These are phyloP conservation scores for Cryptococcus sp. DNA, from an alignment of 1,284 basidiomycete species.

Conservation along the genomic window DNA sequence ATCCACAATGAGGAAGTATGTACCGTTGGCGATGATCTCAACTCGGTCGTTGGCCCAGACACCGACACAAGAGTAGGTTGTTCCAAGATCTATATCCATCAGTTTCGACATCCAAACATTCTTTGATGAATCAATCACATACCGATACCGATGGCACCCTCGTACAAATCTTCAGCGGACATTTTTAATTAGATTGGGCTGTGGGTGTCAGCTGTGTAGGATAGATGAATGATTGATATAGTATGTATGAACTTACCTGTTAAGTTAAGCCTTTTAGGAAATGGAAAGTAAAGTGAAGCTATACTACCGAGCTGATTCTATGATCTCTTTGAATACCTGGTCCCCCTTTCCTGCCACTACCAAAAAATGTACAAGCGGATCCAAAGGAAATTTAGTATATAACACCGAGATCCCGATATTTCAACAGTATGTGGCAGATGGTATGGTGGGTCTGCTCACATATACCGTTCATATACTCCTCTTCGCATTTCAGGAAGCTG, in stretches of 20 bases:
- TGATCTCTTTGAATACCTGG: too few species aligned
- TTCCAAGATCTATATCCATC: slow-evolving; percentile 45
- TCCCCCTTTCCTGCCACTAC: too few species aligned
- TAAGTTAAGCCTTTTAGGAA: not conserved
- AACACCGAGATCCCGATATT: too few species aligned
- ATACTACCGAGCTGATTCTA: too few species aligned
- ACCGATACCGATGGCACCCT: slow-evolving; percentile 93
- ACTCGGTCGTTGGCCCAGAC: slow-evolving; percentile 99
- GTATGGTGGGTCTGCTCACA: too few species aligned
- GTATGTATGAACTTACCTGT: not conserved
- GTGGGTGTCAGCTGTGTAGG: not conserved
- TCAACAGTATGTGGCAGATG: too few species aligned
- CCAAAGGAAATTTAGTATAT: too few species aligned
- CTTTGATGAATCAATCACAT: slow-evolving; percentile 19
- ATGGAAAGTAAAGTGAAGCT: not conserved
- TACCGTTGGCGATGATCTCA: slow-evolving; percentile 88
- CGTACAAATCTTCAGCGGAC: slow-evolving; percentile 86
- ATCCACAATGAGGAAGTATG: slow-evolving; percentile 8
- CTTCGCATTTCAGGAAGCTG: too few species aligned
- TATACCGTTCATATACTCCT: too few species aligned
- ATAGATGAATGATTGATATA: not conserved
- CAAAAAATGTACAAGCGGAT: too few species aligned
- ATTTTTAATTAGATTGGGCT: slow-evolving; percentile 51
- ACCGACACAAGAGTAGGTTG: slow-evolving; percentile 67
- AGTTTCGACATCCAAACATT: not conserved